phyloP scores from a whole-genome alignment of 2,329 filamentous ascomycete species.

The Magnaporthales sp. region DNA sequence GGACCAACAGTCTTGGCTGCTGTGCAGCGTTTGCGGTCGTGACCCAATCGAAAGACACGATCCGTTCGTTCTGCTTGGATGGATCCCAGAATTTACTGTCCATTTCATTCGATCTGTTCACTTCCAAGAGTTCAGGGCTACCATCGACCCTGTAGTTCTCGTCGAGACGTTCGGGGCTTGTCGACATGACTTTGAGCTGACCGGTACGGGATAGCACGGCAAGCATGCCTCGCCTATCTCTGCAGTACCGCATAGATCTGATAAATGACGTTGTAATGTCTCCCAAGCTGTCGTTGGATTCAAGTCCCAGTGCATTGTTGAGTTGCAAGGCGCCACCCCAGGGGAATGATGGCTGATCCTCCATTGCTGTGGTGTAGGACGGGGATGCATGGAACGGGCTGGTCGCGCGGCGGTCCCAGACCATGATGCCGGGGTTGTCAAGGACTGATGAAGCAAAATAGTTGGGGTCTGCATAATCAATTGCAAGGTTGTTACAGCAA shows the following conservation, averaged over 20 bases:
- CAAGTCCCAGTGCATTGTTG: slow-evolving; percentile 47
- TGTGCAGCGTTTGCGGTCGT: slow-evolving; percentile 47
- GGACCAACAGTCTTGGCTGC: slow-evolving; percentile 48
- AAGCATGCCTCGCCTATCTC: slow-evolving; percentile 51
- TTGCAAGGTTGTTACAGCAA: slow-evolving; percentile 63
- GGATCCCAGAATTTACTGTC: slow-evolving; percentile 47
- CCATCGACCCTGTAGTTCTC: slow-evolving; percentile 29
- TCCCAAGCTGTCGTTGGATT: slow-evolving; percentile 36
- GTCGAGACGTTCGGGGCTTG: slow-evolving; percentile 42
- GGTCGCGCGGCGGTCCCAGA: slow-evolving; percentile 69
- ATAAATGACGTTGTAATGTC: slow-evolving; percentile 53
- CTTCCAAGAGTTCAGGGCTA: slow-evolving; percentile 50
- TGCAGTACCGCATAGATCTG: slow-evolving; percentile 53
- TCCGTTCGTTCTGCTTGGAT: slow-evolving; percentile 46
- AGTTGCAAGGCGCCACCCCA: slow-evolving; percentile 55
- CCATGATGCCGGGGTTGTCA: slow-evolving; percentile 63
- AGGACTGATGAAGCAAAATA: slow-evolving; percentile 76
- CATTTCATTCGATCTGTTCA: slow-evolving; percentile 52
- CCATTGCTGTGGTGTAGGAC: slow-evolving; percentile 47
- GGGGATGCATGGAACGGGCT: slow-evolving; percentile 42
- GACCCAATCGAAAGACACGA: slow-evolving; percentile 62
- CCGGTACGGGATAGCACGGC: slow-evolving; percentile 54
- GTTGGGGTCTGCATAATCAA: slow-evolving; percentile 73
- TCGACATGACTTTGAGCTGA: slow-evolving; percentile 53
- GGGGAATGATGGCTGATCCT: slow-evolving; percentile 46